These are phyloP conservation scores for Tetracladium marchalianum DNA, from an alignment of 495 filamentous ascomycete species.

Conservation along the genomic window DNA sequence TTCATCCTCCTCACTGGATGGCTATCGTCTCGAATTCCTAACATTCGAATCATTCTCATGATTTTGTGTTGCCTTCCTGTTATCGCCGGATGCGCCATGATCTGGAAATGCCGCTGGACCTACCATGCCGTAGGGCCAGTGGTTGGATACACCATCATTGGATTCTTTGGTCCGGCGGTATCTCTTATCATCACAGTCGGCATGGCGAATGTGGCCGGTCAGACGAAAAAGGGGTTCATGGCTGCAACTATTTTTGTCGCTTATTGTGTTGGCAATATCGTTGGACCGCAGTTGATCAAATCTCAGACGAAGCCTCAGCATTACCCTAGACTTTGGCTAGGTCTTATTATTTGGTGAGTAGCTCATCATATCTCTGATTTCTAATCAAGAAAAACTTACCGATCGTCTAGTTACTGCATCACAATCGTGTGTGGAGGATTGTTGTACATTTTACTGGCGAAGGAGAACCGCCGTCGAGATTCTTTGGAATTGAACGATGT, in stretches of 20 bases:
- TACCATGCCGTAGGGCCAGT: constrained; percentile 54
- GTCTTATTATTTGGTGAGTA: constrained; percentile 59
- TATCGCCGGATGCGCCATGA: constrained; percentile 62
- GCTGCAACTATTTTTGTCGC: constrained; percentile 64
- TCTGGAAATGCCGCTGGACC: constrained; percentile 62
- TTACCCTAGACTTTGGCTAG: constrained; percentile 62
- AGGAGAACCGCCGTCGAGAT: constrained; percentile 46
- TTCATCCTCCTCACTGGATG: constrained; percentile 56
- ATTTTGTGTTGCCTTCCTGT: constrained; percentile 58
- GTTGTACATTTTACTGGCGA: constrained; percentile 46
- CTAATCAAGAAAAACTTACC: neutral
- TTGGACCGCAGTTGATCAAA: constrained; percentile 34
- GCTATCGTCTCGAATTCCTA: constrained; percentile 45
- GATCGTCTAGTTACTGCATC: constrained; percentile 50
- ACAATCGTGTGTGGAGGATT: constrained; percentile 43
- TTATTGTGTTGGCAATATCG: constrained; percentile 55
- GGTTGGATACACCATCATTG: constrained; percentile 58
- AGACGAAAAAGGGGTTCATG: constrained; percentile 70
- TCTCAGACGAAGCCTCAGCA: constrained; percentile 48
- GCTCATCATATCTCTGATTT: neutral
- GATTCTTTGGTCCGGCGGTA: constrained; percentile 59
- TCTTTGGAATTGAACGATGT: constrained; percentile 42
- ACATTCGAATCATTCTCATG: constrained; percentile 55
- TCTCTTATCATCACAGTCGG: constrained; percentile 56
- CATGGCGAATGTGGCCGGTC: constrained; percentile 64